Evolutionary conservation across 2,329 filamentous ascomycete species (phyloP), one percentile per base, ranked within the genome.

Genomic region (Dryadomyces sulphureus): DNA sequence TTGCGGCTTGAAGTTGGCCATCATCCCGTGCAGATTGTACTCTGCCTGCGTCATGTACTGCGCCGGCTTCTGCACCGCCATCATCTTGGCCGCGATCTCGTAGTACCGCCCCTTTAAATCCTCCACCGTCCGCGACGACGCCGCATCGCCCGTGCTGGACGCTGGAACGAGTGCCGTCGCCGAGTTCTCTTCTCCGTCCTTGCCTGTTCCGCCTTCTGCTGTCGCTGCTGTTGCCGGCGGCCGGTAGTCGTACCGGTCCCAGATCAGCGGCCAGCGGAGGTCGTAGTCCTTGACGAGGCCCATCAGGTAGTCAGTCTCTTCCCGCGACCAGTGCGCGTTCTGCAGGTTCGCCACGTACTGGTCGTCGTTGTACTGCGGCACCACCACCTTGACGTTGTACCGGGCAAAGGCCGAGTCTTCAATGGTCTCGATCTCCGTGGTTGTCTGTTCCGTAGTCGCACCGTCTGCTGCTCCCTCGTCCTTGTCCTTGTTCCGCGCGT

Each of bases 41-140:
- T 98, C 89, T 2, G 82, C 70, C 36, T 81, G 78, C 21, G 84
- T 87, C 92, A 98, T 96, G 60, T 79, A 85, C 50, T 84, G 81
- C 0, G 84, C 77, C 0, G 86, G 85, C 48, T 84, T 89, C 55
- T 86, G 76, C 7, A 86, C 67, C 2, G 81, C 79, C 70, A 94
- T 84, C 69, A 92, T 81, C 56, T 79, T 84, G 8, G 84, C 82
- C 2, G 84, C 85, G 32, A 96, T 77, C 46, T 81, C 77, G 63
- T 96, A 98, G 65, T 94, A 96, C 45, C 92, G 77, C 16, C 81
- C 75, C 62, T 98, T 98, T 50, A 98, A 68, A 50, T 94, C 87
- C 60, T 98, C 92, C 70, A 95, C 79, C 1, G 77, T 80, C 38
- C 92, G 77, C 9, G 47, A 41, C 11, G 42, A 25, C 1, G 39